Evolutionary conservation across 768 basidiomycete genomes (phyloP).

Genomic region (Suillus occidentalis): DNA sequence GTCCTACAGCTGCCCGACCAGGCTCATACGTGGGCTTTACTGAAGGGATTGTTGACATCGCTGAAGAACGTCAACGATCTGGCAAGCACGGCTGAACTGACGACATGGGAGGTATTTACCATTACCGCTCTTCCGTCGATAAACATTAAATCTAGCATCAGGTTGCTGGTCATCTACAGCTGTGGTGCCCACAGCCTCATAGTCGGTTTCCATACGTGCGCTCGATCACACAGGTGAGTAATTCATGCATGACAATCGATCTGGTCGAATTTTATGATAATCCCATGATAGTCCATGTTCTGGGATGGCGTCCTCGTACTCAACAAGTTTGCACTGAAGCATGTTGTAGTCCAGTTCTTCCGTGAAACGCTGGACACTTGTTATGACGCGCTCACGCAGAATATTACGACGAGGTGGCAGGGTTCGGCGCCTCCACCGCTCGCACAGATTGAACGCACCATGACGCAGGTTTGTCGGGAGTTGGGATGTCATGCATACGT

Average conservation of each 20-base stretch:
- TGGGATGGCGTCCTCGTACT: slow-evolving; percentile 58
- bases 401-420: slow-evolving; percentile 39
- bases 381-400: slow-evolving; percentile 46
- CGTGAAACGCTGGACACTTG: slow-evolving; percentile 58
- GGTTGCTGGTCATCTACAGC: slow-evolving; percentile 52
- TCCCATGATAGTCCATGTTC: slow-evolving; percentile 47
- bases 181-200: slow-evolving; percentile 44
- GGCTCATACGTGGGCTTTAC: slow-evolving; percentile 50
- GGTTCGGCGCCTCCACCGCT: slow-evolving; percentile 39
- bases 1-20: slow-evolving; percentile 50
- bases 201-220: slow-evolving; percentile 57
- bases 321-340: slow-evolving; percentile 46
- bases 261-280: slow-evolving; percentile 8
- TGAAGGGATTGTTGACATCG: slow-evolving; percentile 52
- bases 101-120: slow-evolving; percentile 61
- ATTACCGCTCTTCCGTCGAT: not conserved
- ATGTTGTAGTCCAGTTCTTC: slow-evolving; percentile 67
- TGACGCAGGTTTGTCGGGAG: slow-evolving; percentile 33
- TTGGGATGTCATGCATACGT: not conserved
- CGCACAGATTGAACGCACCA: slow-evolving; percentile 38
- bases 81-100: slow-evolving; percentile 42
- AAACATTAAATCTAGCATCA: slow-evolving; percentile 15
- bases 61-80: slow-evolving; percentile 54
- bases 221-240: slow-evolving; percentile 59
- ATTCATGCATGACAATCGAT: not conserved